Base-by-base conservation (phyloP, 2,329 filamentous ascomycete genomes). In the Pseudonectria foliicola region DNA sequence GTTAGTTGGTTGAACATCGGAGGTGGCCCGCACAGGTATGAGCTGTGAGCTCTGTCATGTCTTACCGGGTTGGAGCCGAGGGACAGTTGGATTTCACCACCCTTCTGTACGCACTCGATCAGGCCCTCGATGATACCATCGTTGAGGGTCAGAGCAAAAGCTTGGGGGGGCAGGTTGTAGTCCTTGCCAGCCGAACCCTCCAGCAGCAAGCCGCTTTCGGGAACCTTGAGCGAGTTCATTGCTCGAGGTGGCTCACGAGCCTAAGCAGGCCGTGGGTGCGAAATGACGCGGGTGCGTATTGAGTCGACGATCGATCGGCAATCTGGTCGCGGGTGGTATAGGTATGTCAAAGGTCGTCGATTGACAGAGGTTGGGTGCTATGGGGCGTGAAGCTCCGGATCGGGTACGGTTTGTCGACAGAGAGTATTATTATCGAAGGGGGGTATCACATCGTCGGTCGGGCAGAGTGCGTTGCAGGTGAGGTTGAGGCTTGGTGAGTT, bases 1-100 rank as follows among this genome's bases (percentile, higher is more conserved):
- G 54, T 46, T 33, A 43, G 34, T 30, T 12, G 32, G 25, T 21
- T 11, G 14, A 13, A 21, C 8, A 21, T 5, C 18, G 8, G 8
- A 21, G 18, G 18, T 8, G 8, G n/a, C 18, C 18, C 8, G 5
- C 18, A 21, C 5, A 6, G 18, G 8, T 8, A 21, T 5, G 18
- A 21, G 18, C 5, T 21, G 18, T 5, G 18, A 6, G 8, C 8
- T 21, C 8, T 8, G 5, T 21, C 8, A 6, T 21, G 18, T 68
- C 77, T 68, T 73, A 82, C 77, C 25, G 77, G 77, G 48, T 60
- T 66, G 49, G 62, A 65, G 27, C 77, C 77, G 42, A 82, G 57
- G 5, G 71, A 68, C 48, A 82, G 61, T 49, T 75, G 65, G 34
- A 81, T 66, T 29, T 68, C 62, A 36, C 73, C 66, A 33, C 74